These are phyloP conservation scores for Boletus reticulatus DNA, from an alignment of 768 basidiomycete species.

Conservation along the genomic window DNA sequence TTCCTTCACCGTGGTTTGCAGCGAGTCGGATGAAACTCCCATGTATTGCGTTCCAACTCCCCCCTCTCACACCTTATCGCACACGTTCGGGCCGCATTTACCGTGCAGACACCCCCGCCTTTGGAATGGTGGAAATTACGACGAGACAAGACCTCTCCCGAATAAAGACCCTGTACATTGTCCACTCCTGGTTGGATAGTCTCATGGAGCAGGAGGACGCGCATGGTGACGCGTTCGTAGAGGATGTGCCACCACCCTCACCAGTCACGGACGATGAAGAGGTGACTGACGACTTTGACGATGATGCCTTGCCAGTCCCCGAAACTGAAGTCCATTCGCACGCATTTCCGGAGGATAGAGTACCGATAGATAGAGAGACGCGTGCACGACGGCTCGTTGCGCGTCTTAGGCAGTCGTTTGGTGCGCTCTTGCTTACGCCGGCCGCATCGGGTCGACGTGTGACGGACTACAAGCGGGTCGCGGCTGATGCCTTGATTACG, in stretches of 20 bases:
- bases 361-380: no score
- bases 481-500: no score
- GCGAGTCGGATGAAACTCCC: conserved; percentile 7
- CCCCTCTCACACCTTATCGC: neutral
- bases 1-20: neutral
- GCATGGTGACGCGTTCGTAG: no score
- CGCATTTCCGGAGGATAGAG: neutral
- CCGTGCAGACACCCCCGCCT: neutral
- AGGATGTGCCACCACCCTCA: neutral
- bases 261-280: neutral
- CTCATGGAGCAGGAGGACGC: neutral
- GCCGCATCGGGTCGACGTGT: no score
- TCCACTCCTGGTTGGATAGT: conserved; percentile 3
- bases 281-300: neutral
- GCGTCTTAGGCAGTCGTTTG: no score
- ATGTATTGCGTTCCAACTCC: conserved; percentile 1
- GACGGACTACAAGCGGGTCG: no score
- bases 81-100: neutral
- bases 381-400: no score
- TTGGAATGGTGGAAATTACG: neutral
- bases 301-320: no score
- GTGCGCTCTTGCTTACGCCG: no score
- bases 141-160: neutral
- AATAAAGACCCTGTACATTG: neutral
- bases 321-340: neutral